Evolutionary conservation across 192 early-diverging fungal species (phyloP), one percentile per base, ranked within the genome.

Genomic region (Hyaloraphidium curvatum): DNA sequence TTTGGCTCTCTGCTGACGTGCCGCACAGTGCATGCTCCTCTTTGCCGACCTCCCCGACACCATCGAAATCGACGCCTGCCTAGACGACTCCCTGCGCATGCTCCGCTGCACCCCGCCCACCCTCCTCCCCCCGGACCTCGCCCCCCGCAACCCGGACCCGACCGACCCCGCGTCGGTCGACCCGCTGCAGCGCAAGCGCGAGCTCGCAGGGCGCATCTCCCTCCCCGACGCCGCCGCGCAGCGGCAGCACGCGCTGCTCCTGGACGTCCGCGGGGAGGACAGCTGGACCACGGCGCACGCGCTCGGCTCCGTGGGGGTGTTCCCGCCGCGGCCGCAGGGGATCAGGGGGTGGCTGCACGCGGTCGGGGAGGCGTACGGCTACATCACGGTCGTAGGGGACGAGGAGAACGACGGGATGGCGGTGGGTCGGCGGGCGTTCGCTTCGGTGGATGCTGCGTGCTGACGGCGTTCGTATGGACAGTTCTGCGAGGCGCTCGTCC

Each of bases 41-140:
- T 63, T 71, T 55, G 55, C 59, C 11, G 69, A 71, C 1, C 78
- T 84, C 37, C 74, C 81, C 1, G 71, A 48, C 14, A 22, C 74
- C 51, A 74, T 87, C 55, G 78, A 85, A 55, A 75, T 85, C 27
- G 83, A 85, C 53, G 68, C 73, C 19, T 80, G 77, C 41, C 70
- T 85, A 0, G 65, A 67, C 50, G 68, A 69, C 35, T 75, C 80
- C 2, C 40, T 81, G 39, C 63, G 57, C 3, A 72, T 81, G 66
- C 81, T 67, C 55, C 70, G 81, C 54, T 65, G 76, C n/a, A 83
- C 81, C 3, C 83, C 83, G 1, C 76, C 76, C 2, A 78, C 77
- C 7, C 55, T 80, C 1, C 56, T 71, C 7, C 54, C 55, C 28
- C 52, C 59, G 22, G 31, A 2, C 17, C 22, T 19, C 27, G 62